Conservation (phyloP, 495 filamentous ascomycete genomes). For the Trichoderma erinaceum region DNA sequence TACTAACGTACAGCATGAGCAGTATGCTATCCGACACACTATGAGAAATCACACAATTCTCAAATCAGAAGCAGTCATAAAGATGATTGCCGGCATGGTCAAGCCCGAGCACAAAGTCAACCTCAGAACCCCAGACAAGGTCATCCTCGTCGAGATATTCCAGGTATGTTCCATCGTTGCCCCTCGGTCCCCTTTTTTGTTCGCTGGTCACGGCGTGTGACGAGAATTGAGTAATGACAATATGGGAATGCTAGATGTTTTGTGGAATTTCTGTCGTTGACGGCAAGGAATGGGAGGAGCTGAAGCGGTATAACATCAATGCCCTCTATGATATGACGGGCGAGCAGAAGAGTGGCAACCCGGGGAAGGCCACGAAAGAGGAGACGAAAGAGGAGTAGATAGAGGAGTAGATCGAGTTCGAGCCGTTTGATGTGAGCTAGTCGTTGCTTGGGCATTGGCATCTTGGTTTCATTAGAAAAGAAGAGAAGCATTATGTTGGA, state of each 20-base stretch:
- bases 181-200: constrained; percentile 22
- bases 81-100: constrained; percentile 59
- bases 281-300: constrained; percentile 39
- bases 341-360: constrained; percentile 14
- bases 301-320: constrained; percentile 43
- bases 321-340: constrained; percentile 36
- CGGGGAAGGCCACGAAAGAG: neutral
- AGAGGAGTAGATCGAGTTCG: no score
- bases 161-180: constrained; percentile 47
- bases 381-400: neutral
- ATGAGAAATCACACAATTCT: constrained; percentile 73
- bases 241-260: constrained; percentile 26
- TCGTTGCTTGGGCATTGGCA: no score
- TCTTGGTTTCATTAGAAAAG: no score
- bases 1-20: neutral
- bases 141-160: constrained; percentile 84
- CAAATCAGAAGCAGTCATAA: constrained; percentile 69
- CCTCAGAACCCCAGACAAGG: constrained; percentile 70
- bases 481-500: no score
- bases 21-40: constrained; percentile 89
- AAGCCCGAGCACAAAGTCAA: constrained; percentile 70
- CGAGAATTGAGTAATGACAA: neutral
- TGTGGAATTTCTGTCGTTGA: constrained; percentile 46
- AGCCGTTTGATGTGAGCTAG: no score
- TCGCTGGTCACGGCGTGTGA: constrained; percentile 14